Evolutionary conservation across 1,284 basidiomycete genomes (phyloP), one percentile per base, ranked within the genome.

Genomic region (Ustanciosporium gigantosporum): DNA sequence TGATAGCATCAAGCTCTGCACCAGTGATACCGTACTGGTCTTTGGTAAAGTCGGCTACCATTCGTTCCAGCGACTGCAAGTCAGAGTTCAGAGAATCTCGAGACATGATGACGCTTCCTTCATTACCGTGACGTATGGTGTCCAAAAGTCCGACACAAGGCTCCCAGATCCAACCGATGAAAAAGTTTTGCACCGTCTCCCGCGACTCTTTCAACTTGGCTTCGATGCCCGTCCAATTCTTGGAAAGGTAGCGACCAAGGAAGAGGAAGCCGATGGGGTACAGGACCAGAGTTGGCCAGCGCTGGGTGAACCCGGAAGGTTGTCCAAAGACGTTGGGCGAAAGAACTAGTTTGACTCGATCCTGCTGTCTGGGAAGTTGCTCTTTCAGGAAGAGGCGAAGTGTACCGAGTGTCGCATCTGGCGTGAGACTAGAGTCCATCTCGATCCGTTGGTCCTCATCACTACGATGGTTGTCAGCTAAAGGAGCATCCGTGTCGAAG

Each of bases 31-130:
- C 80, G 41, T 90, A 80, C 72, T 89, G 87, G 64, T 97, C 94
- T 49, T 83, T 82, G 0, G 90, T 90, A 4, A 97, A 84, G 23
- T 88, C 84, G 2, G 91, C 79, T 3, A 91, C 86, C 94, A 98
- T 98, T 29, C 94, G 83, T 79, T 96, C 89, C 13, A 98, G 82
- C 19, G 89, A 91, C 88, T 94, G 56, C 41, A 91, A 74, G 74
- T 94, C 91, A 5, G 89, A 88, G 19, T 83, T 82, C 13, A 94
- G 84, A 35, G 86, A 89, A 72, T 91, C 87, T 52, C 83, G 83
- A 45, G 84, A 85, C 36, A 93, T 83, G 41, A 75, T 73, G 36
- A 94, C 84, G 8, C 78, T 74, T 36, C 89, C 82, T 5, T 85
- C 84, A 22, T 85, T 84, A 2, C 90, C 90, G 5, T 86, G 82